Base-by-base conservation (phyloP, 2,329 filamentous ascomycete species). In the Huntiella savannae region DNA sequence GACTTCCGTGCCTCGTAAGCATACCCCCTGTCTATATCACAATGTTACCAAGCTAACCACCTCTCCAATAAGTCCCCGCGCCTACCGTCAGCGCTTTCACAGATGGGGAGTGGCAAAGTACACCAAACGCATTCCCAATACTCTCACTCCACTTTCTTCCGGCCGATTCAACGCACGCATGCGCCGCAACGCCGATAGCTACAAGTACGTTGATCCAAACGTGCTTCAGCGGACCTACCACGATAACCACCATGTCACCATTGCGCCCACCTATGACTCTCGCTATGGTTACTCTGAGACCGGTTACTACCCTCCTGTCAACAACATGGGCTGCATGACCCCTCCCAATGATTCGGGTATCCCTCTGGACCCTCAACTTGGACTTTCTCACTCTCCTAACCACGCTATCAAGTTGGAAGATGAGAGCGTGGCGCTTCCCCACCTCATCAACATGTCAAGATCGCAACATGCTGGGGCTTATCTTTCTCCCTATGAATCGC, bases 91-190 rank as follows among this genome's bases (percentile, higher is more conserved):
- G n/a, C 60, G 64, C 34, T 62, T 71, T 50, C 60, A 64, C 17
- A 59, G 55, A 49, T 71, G 68, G 68, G 53, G 57, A 3, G 52
- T 68, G 37, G 55, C 57, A 52, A 71, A 71, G 54, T 71, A 71
- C 55, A 67, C 58, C 51, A 58, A 57, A 43, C 56, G 57, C 7
- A 6, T 11, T 7, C 13, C 16, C 15, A 16, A 22, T 22, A 28
- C 19, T 6, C 4, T 22, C 16, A 28, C 22, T 28, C 22, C 22
- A 28, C 22, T 28, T 28, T 28, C 22, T 28, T 28, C 22, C 4
- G 28, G 5, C 13, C 8, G 2, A 6, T 33, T 12, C 5, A 12
- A 6, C 28, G 40, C 11, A 15, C 16, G 15, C 33, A 38, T 11
- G 7, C 12, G 4, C 10, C 5, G 15, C n/a, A 33, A 33, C 6